These are phyloP conservation scores for Xylariomycetidae sp. DNA, from an alignment of 2,329 filamentous ascomycete genomes.

Conservation along the genomic window DNA sequence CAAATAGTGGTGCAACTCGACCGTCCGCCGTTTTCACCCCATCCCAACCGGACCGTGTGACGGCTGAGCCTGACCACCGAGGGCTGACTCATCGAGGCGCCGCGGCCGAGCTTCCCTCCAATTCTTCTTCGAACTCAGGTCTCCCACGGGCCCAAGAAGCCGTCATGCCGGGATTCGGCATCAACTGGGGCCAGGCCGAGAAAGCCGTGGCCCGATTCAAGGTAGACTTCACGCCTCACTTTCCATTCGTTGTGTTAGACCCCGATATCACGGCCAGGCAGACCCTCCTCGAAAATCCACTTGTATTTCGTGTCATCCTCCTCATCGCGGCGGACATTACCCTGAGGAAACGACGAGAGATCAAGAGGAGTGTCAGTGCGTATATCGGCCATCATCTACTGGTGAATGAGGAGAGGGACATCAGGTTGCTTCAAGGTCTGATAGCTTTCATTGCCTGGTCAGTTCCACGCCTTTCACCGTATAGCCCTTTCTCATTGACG, in stretches of 20 bases:
- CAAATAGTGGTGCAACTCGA: no score
- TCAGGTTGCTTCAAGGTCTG: conserved; percentile 44
- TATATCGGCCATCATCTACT: conserved; percentile 39
- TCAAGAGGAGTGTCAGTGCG: conserved; percentile 35
- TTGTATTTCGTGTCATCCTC: conserved; percentile 34
- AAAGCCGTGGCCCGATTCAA: conserved; percentile 30
- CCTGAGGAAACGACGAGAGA: conserved; percentile 32
- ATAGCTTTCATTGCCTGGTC: conserved; percentile 43
- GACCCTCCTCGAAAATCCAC: conserved; percentile 30
- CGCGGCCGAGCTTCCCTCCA: background rate
- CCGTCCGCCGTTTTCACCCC: no score
- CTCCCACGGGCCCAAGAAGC: conserved; percentile 3
- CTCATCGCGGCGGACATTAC: conserved; percentile 29
- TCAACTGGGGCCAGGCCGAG: conserved; percentile 36
- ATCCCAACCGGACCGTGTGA: no score
- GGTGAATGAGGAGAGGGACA: conserved; percentile 32
- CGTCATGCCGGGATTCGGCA: conserved; percentile 26
- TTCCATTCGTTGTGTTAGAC: conserved; percentile 34
- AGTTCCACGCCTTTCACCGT: conserved; percentile 2
- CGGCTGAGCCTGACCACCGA: no score
- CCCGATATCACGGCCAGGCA: conserved; percentile 23
- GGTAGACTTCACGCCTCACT: conserved; percentile 27
- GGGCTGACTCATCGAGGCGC: background rate
- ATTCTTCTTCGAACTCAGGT: background rate
- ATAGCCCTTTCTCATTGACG: background rate